These are phyloP conservation scores for Komagataea norvegica DNA, from an alignment of 1,139 yeast genomes.

Conservation along the genomic window DNA sequence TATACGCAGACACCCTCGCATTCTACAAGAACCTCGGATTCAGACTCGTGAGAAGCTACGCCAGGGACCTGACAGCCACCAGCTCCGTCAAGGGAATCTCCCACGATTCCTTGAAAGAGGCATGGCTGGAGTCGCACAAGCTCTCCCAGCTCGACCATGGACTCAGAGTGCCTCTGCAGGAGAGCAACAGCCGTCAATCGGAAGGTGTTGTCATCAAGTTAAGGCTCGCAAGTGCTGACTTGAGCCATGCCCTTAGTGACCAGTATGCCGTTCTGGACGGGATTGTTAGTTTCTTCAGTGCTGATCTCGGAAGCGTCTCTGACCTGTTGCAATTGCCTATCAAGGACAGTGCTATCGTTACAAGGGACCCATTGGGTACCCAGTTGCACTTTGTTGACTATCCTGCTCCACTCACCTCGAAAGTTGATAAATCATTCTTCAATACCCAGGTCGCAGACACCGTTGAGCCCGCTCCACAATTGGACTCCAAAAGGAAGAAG, in stretches of 20 bases:
- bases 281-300: constrained; percentile 47
- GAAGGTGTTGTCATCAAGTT: constrained; percentile 61
- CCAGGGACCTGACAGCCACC: constrained; percentile 44
- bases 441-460: constrained; percentile 14
- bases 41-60: constrained; percentile 48
- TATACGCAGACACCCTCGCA: constrained; percentile 41
- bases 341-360: constrained; percentile 26
- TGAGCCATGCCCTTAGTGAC: constrained; percentile 21
- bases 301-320: constrained; percentile 40
- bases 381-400: constrained; percentile 39
- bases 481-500: constrained; percentile 37
- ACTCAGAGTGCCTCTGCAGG: constrained; percentile 54
- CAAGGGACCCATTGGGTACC: constrained; percentile 58
- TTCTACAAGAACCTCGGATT: constrained; percentile 61
- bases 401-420: constrained; percentile 30
- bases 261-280: constrained; percentile 27
- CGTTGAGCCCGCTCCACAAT: constrained; percentile 8
- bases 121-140: constrained; percentile 70
- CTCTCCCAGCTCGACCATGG: constrained; percentile 48
- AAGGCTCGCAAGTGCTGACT: constrained; percentile 44
- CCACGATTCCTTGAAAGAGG: constrained; percentile 58
- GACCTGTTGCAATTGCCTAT: constrained; percentile 29
- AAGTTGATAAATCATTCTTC: constrained; percentile 33
- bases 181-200: constrained; percentile 38
- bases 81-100: constrained; percentile 47